Evolutionary conservation across 345 rosid species (phyloP).

Genomic region (Arabidopsis thaliana): DNA sequence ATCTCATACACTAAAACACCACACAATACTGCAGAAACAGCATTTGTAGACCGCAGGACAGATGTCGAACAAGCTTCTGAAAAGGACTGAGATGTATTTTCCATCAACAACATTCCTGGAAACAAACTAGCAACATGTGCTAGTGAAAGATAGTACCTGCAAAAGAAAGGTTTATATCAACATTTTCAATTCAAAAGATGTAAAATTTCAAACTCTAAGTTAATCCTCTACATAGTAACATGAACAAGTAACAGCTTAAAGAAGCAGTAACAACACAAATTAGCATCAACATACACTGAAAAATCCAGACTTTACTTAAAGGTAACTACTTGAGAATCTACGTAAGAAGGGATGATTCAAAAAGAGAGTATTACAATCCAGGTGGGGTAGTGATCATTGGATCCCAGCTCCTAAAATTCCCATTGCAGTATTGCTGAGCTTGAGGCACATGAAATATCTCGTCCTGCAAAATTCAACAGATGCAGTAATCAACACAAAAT

Average conservation of each 20-base stretch:
- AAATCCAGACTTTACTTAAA: not conserved
- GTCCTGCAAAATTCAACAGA: constrained; percentile 62
- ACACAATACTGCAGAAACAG: constrained; percentile 72
- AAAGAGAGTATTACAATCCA: constrained; percentile 68
- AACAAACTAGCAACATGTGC: constrained; percentile 71
- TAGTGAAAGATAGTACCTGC: constrained; percentile 94
- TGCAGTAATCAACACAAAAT: not conserved
- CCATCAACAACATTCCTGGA: constrained; percentile 61
- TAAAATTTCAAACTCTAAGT: too few relatives aligned
- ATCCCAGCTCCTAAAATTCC: constrained; percentile 86
- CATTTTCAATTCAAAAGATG: not conserved
- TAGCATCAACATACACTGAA: not conserved
- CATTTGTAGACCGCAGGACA: constrained; percentile 70
- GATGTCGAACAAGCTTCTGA: constrained; percentile 63
- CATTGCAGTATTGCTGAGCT: constrained; percentile 80
- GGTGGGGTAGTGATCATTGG: constrained; percentile 99
- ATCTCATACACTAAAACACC: constrained; percentile 76
- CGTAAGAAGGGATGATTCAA: not conserved
- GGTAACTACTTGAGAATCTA: constrained; percentile 5
- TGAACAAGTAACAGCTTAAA: not conserved
- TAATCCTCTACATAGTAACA: too few relatives aligned
- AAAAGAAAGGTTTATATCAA: not conserved
- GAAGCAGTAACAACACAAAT: not conserved
- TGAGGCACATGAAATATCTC: constrained; percentile 96
- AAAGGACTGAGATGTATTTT: constrained; percentile 45